Conservation (phyloP, 805 yeast genomes). For the Metschnikowia sp. region DNA sequence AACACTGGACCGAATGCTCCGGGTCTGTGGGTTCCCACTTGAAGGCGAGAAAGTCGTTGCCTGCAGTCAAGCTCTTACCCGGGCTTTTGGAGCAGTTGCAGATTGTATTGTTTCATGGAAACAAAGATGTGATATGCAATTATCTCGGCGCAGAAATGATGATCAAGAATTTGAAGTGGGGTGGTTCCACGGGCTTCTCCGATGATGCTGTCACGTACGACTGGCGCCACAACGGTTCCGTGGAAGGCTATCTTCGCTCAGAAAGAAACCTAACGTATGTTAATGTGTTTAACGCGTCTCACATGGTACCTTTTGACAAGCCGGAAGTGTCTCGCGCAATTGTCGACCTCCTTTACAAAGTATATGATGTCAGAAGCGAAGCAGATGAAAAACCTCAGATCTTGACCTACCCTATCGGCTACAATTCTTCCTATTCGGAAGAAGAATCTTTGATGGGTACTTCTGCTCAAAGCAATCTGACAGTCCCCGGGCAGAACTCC, state of each 20-base stretch:
- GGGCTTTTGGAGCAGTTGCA: conserved; percentile 54
- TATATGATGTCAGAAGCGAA: conserved; percentile 12
- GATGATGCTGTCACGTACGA: conserved; percentile 25
- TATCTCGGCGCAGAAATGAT: conserved; percentile 67
- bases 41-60: conserved; percentile 49
- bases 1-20: conserved; percentile 78
- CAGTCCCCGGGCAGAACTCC: neutral
- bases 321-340: conserved; percentile 69
- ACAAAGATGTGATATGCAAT: conserved; percentile 86
- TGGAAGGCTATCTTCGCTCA: conserved; percentile 37
- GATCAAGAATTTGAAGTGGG: conserved; percentile 63
- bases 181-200: conserved; percentile 47
- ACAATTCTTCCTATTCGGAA: too few relatives aligned
- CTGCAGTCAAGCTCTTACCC: conserved; percentile 69
- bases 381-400: conserved; percentile 16
- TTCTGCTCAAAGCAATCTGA: neutral
- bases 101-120: conserved; percentile 79
- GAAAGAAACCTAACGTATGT: conserved; percentile 77
- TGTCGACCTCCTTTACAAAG: conserved; percentile 46
- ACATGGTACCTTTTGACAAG: conserved; percentile 89
- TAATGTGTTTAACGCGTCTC: conserved; percentile 72
- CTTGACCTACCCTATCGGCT: conserved; percentile 7
- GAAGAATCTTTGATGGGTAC: neutral
- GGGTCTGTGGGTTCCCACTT: conserved; percentile 52
- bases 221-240: conserved; percentile 44